phyloP scores from a whole-genome alignment of 2,329 filamentous ascomycete genomes.

The Thyridium curvatum region DNA sequence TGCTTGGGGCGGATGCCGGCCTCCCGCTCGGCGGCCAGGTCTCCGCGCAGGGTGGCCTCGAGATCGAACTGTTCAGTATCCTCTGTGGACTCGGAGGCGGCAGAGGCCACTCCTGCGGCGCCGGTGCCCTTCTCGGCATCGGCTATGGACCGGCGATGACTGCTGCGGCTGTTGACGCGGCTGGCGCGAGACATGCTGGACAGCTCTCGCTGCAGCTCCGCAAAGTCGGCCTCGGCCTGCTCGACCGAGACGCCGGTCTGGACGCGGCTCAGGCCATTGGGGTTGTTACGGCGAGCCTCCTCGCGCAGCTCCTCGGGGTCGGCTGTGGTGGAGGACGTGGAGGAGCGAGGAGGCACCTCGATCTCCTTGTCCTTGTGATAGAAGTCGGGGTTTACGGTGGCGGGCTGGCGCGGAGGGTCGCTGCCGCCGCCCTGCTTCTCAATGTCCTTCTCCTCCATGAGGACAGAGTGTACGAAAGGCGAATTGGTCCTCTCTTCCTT shows the following conservation, averaged over 20 bases:
- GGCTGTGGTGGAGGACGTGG: constrained; percentile 14
- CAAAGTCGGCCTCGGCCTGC: constrained; percentile 65
- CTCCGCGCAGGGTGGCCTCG: constrained; percentile 66
- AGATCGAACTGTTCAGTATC: constrained; percentile 64
- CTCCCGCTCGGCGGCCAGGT: constrained; percentile 62
- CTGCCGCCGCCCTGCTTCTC: constrained; percentile 9
- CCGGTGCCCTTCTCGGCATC: constrained; percentile 54
- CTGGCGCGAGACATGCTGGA: constrained; percentile 50
- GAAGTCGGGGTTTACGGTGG: too few species aligned
- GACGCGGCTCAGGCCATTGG: constrained; percentile 36
- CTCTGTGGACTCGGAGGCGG: constrained; percentile 31
- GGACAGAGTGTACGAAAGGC: constrained; percentile 1
- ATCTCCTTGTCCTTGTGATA: constrained; percentile 8
- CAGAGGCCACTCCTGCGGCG: constrained; percentile 4
- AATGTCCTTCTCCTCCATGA: constrained; percentile 13
- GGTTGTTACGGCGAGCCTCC: constrained; percentile 36
- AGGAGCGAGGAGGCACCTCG: constrained; percentile 9
- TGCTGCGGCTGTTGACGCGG: constrained; percentile 25
- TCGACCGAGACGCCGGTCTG: constrained; percentile 54
- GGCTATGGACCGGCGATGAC: constrained; percentile 6
- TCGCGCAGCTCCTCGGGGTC: constrained; percentile 32
- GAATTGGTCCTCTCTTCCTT: not conserved
- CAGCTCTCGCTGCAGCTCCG: constrained; percentile 56
- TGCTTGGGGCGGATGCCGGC: constrained; percentile 78
- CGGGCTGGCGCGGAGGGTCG: constrained; percentile 2